Evolutionary conservation across 352 stramenopile genomes (phyloP).

Genomic region (Elongisporangium anandrum): DNA sequence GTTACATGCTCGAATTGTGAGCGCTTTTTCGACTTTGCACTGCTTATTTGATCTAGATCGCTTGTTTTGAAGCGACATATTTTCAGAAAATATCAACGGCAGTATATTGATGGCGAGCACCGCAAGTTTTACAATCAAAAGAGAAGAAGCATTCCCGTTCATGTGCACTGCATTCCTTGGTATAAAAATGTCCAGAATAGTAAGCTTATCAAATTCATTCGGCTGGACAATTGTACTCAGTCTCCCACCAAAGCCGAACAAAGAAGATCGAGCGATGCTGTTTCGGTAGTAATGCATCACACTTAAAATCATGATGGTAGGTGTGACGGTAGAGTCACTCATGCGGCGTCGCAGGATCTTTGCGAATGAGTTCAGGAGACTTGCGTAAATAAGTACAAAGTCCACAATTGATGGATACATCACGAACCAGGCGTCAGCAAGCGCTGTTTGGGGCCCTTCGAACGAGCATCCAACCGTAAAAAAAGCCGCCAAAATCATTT

Average conservation of each 20-base stretch:
- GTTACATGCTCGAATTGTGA: neutral
- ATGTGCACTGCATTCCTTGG: slow-evolving; percentile 8
- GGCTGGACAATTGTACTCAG: slow-evolving; percentile 5
- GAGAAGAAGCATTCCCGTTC: slow-evolving; percentile 1
- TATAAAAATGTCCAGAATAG: slow-evolving; percentile 4
- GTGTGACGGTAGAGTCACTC: slow-evolving; percentile 19
- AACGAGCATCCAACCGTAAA: slow-evolving; percentile 14
- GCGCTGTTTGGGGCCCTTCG: slow-evolving; percentile 13
- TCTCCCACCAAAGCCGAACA: slow-evolving; percentile 4
- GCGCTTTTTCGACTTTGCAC: slow-evolving; percentile 2
- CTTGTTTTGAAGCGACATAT: neutral
- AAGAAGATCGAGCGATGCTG: neutral
- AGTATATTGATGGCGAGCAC: slow-evolving; percentile 8
- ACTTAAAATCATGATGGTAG: slow-evolving; percentile 15
- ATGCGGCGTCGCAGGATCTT: slow-evolving; percentile 11
- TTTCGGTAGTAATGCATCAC: slow-evolving; percentile 9
- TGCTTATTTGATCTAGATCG: neutral
- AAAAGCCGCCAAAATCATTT: slow-evolving; percentile 19
- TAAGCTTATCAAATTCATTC: slow-evolving; percentile 5
- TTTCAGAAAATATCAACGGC: slow-evolving; percentile 3
- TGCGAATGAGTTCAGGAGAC: slow-evolving; percentile 12
- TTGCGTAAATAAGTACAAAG: slow-evolving; percentile 19
- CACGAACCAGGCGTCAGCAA: slow-evolving; percentile 21
- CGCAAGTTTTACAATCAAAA: slow-evolving; percentile 9
- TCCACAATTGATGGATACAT: slow-evolving; percentile 27